Conservation (phyloP, 257 asterid species). For the Solanum ahanhuiri region DNA sequence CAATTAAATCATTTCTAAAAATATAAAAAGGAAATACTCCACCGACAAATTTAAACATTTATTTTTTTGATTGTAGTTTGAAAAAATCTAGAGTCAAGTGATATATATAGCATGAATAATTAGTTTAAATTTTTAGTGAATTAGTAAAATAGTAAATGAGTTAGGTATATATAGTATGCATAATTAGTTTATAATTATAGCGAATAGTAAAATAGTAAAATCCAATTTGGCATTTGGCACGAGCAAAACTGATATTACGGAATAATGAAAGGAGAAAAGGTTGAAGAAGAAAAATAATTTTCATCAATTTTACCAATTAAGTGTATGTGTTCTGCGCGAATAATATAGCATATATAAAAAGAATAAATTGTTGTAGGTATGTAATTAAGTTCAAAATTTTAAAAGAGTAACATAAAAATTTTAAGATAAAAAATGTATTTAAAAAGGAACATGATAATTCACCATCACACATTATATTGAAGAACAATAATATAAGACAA, state of each 20-base stretch:
- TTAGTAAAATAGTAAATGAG: not conserved
- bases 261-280: not conserved
- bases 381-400: not conserved
- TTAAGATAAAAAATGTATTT: too few species aligned
- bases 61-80: not conserved
- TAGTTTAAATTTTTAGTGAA: not conserved
- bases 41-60: not conserved
- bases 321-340: too few species aligned
- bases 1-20: not conserved
- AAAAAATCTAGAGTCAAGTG: not conserved
- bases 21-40: not conserved
- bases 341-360: too few species aligned
- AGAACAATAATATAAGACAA: not conserved
- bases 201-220: not conserved
- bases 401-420: too few species aligned
- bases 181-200: not conserved
- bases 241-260: not conserved
- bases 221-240: not conserved
- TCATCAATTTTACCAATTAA: too few species aligned
- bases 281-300: not conserved
- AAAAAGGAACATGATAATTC: not conserved
- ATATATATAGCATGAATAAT: not conserved
- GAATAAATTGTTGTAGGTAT: not conserved
- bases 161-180: not conserved
- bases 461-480: not conserved